A percentile compares a stretch with the other conserved stretches of the same genome.
Evolutionary conservation across 108 stramenopile species (phyloP).

Genomic region (Nannochloropsis gaditana): DNA sequence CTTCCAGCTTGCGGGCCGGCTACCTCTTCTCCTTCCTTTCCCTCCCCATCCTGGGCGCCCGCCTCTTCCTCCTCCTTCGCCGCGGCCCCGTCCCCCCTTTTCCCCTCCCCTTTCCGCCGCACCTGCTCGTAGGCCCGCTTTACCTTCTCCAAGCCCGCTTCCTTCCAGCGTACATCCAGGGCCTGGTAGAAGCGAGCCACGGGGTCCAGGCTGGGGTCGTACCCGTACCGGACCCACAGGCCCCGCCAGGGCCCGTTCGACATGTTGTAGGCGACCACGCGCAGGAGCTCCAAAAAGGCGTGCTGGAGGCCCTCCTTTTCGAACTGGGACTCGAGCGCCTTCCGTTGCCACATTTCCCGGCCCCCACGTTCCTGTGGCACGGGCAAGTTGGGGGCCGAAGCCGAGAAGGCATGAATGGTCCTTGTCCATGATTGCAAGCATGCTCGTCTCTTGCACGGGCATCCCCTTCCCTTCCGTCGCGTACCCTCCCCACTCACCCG

Average conservation of each 20-base stretch:
- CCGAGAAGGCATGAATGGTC: too few species aligned
- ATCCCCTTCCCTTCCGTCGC: neutral
- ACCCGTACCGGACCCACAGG: neutral
- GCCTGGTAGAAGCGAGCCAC: neutral
- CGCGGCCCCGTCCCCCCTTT: neutral
- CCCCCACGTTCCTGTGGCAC: neutral
- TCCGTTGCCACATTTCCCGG: neutral
- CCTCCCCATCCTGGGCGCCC: neutral
- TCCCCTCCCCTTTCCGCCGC: constrained; percentile 21
- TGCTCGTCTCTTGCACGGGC: neutral
- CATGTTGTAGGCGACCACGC: constrained; percentile 8
- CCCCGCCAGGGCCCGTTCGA: neutral
- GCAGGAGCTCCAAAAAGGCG: neutral
- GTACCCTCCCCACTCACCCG: neutral
- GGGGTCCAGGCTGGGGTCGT: neutral
- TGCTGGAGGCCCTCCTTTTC: neutral
- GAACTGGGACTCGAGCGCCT: neutral
- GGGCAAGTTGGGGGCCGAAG: too few species aligned
- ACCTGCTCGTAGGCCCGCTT: neutral
- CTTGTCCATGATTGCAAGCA: too few species aligned
- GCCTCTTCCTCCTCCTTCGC: neutral
- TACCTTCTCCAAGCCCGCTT: neutral
- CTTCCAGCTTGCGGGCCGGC: constrained; percentile 32
- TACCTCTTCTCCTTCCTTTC: neutral
- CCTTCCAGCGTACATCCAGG: neutral